These are phyloP conservation scores for Gymnopilus dilepis DNA, from an alignment of 768 basidiomycete species.

Conservation along the genomic window DNA sequence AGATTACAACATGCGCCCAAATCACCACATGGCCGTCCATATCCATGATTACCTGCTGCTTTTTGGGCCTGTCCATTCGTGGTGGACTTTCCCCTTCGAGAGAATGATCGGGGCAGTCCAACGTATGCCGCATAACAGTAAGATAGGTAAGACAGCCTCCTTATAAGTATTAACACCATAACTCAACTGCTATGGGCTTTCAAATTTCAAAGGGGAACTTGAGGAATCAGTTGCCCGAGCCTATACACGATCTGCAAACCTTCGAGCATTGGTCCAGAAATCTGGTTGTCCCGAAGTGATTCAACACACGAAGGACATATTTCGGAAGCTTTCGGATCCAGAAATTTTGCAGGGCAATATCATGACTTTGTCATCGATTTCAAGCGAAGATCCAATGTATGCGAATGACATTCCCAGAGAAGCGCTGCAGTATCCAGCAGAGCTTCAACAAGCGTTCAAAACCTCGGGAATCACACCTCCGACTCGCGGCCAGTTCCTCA, in stretches of 20 bases:
- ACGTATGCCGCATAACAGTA: slow-evolving; percentile 21
- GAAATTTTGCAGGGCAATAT: slow-evolving; percentile 17
- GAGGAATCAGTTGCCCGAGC: slow-evolving; percentile 25
- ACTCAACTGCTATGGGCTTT: no score
- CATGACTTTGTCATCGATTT: not conserved
- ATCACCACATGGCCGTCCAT: slow-evolving; percentile 48
- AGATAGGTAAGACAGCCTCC: slow-evolving; percentile 23
- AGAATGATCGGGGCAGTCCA: slow-evolving; percentile 34
- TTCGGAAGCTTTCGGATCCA: slow-evolving; percentile 17
- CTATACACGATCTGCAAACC: slow-evolving; percentile 21
- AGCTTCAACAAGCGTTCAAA: not conserved
- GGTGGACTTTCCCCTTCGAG: slow-evolving; percentile 44
- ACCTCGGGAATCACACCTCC: not conserved
- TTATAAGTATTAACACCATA: slow-evolving; percentile 25
- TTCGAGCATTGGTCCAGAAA: slow-evolving; percentile 19
- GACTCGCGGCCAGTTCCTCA: not conserved
- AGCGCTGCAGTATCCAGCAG: not conserved
- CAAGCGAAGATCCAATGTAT: not conserved
- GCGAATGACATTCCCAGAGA: not conserved
- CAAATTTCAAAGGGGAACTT: slow-evolving; percentile 19
- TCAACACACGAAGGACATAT: slow-evolving; percentile 2
- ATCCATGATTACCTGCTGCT: slow-evolving; percentile 32
- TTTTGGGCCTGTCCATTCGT: slow-evolving; percentile 42
- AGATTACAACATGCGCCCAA: slow-evolving; percentile 31
- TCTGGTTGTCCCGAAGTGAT: slow-evolving; percentile 19